These are phyloP conservation scores for Eimeria acervulina DNA, from an alignment of 169 alveolate genomes.

Conservation along the genomic window DNA sequence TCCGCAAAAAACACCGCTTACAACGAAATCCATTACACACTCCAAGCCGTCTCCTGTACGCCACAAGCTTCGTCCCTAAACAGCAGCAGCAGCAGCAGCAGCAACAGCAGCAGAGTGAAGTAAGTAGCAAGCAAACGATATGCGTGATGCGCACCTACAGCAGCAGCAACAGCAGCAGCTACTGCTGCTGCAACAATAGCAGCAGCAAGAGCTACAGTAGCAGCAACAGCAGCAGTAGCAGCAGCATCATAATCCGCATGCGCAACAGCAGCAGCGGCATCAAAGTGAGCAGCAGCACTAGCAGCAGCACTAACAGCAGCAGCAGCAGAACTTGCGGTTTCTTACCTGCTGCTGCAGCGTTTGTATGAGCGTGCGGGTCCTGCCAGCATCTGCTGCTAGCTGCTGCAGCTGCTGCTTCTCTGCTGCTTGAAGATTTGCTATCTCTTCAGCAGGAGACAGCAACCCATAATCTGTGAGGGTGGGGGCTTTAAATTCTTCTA, in stretches of 20 bases:
- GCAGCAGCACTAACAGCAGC: constrained; percentile 28
- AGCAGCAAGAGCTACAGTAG: constrained; percentile 26
- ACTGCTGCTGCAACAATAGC: constrained; percentile 31
- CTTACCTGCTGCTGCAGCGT: constrained; percentile 28
- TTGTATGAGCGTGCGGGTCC: background rate
- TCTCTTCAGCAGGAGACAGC: constrained; percentile 23
- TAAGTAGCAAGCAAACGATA: too few relatives aligned
- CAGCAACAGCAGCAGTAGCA: background rate
- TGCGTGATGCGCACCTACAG: constrained; percentile 22
- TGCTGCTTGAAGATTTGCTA: background rate
- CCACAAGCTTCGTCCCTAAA: constrained; percentile 66
- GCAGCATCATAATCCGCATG: background rate
- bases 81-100: constrained; percentile 62
- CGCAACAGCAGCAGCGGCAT: constrained; percentile 42
- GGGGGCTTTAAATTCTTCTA: constrained; percentile 36
- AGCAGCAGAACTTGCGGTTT: background rate
- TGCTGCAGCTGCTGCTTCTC: constrained; percentile 74
- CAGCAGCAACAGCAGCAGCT: constrained; percentile 30
- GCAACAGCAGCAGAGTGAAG: constrained; percentile 37
- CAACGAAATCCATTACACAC: constrained; percentile 59
- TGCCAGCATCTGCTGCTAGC: background rate
- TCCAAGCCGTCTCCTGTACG: constrained; percentile 69
- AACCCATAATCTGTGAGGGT: constrained; percentile 38
- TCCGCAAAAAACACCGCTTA: constrained; percentile 64
- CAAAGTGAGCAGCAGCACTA: background rate